Percentiles rank a stretch among this genome's conserved stretches.
These are phyloP conservation scores for Geotrichum reessii DNA, from an alignment of 1,139 yeast species.

Conservation along the genomic window DNA sequence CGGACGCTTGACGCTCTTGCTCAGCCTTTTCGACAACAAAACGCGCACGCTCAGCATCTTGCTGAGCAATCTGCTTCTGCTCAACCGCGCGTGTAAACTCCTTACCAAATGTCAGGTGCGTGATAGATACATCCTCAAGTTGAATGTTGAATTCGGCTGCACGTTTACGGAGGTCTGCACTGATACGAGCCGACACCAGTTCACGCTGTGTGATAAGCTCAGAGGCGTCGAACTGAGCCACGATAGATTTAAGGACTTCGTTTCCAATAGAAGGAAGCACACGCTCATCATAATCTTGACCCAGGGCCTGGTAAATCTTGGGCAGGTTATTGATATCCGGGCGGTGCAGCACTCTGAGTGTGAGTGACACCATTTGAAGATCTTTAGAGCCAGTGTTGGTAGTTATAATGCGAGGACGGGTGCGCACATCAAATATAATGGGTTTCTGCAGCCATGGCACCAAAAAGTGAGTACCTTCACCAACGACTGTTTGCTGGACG, in stretches of 20 bases:
- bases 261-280: conserved; percentile 96
- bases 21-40: conserved; percentile 94
- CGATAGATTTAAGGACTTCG: conserved; percentile 90
- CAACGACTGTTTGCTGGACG: conserved; percentile 77
- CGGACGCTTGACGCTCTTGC: conserved; percentile 92
- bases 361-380: conserved; percentile 89
- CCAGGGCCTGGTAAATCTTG: conserved; percentile 78
- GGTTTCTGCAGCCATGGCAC: conserved; percentile 96
- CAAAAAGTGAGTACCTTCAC: conserved; percentile 95
- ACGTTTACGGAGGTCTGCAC: conserved; percentile 78
- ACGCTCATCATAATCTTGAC: conserved; percentile 93
- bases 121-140: conserved; percentile 94
- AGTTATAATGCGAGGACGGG: conserved; percentile 83
- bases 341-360: conserved; percentile 87
- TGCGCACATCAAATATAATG: conserved; percentile 82
- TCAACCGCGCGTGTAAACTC: conserved; percentile 98
- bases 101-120: conserved; percentile 95
- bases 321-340: conserved; percentile 86
- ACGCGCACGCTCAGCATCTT: conserved; percentile 96
- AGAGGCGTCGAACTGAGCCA: conserved; percentile 97
- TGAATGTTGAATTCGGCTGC: conserved; percentile 85
- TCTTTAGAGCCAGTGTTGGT: conserved; percentile 97
- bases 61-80: conserved; percentile 98
- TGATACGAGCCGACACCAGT: conserved; percentile 82
- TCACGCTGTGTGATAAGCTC: conserved; percentile 97